Evolutionary conservation across 179 eudicot genomes (phyloP).

Genomic region (Heliamphora pulchella): DNA sequence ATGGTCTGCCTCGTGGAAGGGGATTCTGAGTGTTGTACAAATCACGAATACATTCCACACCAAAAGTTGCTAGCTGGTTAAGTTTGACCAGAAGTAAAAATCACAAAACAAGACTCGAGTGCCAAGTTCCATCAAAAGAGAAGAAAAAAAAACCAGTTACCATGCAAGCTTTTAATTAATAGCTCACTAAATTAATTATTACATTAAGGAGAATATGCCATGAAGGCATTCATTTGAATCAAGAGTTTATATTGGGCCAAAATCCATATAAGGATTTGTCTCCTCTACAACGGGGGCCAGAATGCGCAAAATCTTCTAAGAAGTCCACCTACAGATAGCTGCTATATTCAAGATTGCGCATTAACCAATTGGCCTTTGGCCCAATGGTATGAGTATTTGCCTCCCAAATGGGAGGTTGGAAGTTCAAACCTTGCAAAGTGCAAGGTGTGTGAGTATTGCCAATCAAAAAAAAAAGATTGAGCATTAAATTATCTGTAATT

Average conservation of each 20-base stretch:
- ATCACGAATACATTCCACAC: not conserved
- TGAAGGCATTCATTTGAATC: constrained; percentile 1
- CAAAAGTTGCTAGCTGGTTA: not conserved
- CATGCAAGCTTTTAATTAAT: not conserved
- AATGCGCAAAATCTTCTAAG: not conserved
- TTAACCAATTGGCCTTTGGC: too few relatives aligned
- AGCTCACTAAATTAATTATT: not conserved
- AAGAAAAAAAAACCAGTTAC: not conserved
- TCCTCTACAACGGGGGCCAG: not conserved
- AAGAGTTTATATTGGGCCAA: not conserved
- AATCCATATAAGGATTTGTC: not conserved
- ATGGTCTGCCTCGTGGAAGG: not conserved
- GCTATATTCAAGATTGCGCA: not conserved
- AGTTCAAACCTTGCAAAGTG: too few relatives aligned
- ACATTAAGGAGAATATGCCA: not conserved
- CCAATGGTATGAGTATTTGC: too few relatives aligned
- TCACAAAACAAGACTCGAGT: not conserved
- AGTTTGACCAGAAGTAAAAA: not conserved
- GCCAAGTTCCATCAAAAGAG: not conserved
- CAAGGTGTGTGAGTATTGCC: too few relatives aligned
- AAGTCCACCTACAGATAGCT: not conserved
- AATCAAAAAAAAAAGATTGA: too few relatives aligned
- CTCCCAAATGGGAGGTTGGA: too few relatives aligned
- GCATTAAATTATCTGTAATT: not conserved
- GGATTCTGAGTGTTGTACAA: not conserved